phyloP scores from a whole-genome alignment of 176 grass and related monocot species.

The Areca catechu region DNA sequence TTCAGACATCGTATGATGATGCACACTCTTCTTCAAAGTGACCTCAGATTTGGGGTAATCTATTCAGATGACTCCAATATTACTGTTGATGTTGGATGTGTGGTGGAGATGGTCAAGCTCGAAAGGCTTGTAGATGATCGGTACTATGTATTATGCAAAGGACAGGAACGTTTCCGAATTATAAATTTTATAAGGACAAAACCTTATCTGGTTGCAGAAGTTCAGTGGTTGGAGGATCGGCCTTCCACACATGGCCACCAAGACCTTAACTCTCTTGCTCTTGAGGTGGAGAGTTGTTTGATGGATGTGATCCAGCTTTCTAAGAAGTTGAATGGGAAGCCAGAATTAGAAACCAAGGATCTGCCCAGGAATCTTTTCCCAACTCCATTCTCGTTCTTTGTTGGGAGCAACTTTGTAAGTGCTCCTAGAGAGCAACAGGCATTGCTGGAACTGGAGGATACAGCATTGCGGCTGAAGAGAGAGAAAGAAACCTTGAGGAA shows the following conservation, averaged over 20 bases:
- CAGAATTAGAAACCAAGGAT: neutral
- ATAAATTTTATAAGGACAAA: neutral
- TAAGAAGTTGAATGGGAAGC: slow-evolving; percentile 4
- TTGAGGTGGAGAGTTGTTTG: slow-evolving; percentile 1
- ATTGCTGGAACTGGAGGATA: slow-evolving; percentile 4
- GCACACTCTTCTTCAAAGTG: slow-evolving; percentile 11
- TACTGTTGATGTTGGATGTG: neutral
- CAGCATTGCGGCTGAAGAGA: slow-evolving; percentile 1
- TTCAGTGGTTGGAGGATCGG: neutral
- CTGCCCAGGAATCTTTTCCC: neutral
- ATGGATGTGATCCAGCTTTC: neutral
- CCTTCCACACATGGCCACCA: neutral
- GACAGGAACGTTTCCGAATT: slow-evolving; percentile 2
- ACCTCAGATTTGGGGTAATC: slow-evolving; percentile 5
- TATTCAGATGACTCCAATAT: neutral
- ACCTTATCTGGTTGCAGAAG: slow-evolving; percentile 5
- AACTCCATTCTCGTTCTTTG: slow-evolving; percentile 6
- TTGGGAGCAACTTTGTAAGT: neutral
- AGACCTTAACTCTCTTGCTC: neutral
- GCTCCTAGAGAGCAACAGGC: slow-evolving; percentile 2
- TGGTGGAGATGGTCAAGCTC: neutral
- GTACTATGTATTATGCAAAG: neutral
- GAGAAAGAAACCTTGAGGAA: slow-evolving; percentile 6
- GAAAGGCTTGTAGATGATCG: slow-evolving; percentile 7
- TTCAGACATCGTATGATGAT: slow-evolving; percentile 10